Evolutionary conservation across 225 moss, liverwort and hornwort species (phyloP).

Genomic region (Climacium dendroides): DNA sequence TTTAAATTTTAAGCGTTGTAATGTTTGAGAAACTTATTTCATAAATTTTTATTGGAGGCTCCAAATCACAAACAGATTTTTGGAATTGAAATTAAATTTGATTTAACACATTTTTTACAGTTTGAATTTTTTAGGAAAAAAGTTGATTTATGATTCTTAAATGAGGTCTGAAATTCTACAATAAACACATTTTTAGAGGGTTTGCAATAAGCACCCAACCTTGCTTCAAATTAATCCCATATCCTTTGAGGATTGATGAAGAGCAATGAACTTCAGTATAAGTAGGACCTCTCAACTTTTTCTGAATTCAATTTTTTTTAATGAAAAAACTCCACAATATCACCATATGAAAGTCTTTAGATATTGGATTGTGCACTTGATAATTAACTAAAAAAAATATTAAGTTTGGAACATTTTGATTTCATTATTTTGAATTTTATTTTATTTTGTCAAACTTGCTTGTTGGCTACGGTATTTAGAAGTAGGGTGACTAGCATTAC

Average conservation of each 20-base stretch:
- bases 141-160: not conserved
- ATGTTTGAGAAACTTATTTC: not conserved
- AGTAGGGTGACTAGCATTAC: not conserved
- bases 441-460: not conserved
- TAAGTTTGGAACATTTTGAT: not conserved
- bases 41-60: not conserved
- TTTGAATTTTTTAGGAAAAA: no score
- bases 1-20: no score
- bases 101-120: no score
- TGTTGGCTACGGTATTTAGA: not conserved
- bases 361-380: not conserved
- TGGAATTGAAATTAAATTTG: no score
- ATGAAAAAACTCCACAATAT: rapidly evolving
- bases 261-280: not conserved
- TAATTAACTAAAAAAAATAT: not conserved
- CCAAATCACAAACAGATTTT: not conserved
- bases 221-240: not conserved
- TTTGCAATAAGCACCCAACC: no score
- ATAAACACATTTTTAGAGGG: not conserved
- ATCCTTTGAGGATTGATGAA: not conserved
- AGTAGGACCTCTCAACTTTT: no score
- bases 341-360: rapidly evolving
- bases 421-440: not conserved
- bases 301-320: no score
- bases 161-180: not conserved